Evolutionary conservation across 192 early-diverging fungal genomes (phyloP), one percentile per base, ranked within the genome.

Genomic region (Coemansia sp.): DNA sequence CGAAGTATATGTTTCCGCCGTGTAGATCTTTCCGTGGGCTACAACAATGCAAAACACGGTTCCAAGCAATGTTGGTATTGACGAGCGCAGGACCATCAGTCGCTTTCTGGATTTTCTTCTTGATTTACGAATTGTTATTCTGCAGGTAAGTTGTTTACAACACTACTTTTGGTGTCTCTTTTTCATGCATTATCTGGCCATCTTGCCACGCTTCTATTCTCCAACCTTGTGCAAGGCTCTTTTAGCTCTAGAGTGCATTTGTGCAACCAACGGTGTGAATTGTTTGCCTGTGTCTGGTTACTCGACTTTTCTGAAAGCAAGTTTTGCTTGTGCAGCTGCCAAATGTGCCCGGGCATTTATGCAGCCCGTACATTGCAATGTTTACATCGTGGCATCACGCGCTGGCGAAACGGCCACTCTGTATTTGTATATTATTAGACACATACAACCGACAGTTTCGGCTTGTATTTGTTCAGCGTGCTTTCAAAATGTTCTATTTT

Each of bases 11-110:
- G 41, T 45, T 45, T n/a, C 5, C 41, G 14, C 1, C 16, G 9
- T 57, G 22, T 81, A 82, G 79, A 75, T 82, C 55, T 82, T 82
- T 29, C 79, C 79, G 10, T 82, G 79, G 79, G 79, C 73, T 2
- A 65, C 66, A 17, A 67, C 66, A 2, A 69, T 82, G 74, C 16
- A 58, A 47, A 66, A 49, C 47, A 65, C 66, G 3, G 61, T 75
- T 59, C 70, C 79, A 27, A 60, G 25, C 43, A 62, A 37, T 38
- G 43, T 45, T 35, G 52, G 53, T 17, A 56, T 69, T 10, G 69
- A 72, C 38, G 79, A 75, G 50, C 67, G 61, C 48, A 41, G 74
- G 43, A 64, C 45, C 23, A 61, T 59, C 26, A 82, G 70, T 10
- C 73, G 79, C 50, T 82, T 82, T 57, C 53, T 64, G 50, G 79